Conservation (phyloP, 495 filamentous ascomycete genomes). For the Friedmanniomyces endolithicus region DNA sequence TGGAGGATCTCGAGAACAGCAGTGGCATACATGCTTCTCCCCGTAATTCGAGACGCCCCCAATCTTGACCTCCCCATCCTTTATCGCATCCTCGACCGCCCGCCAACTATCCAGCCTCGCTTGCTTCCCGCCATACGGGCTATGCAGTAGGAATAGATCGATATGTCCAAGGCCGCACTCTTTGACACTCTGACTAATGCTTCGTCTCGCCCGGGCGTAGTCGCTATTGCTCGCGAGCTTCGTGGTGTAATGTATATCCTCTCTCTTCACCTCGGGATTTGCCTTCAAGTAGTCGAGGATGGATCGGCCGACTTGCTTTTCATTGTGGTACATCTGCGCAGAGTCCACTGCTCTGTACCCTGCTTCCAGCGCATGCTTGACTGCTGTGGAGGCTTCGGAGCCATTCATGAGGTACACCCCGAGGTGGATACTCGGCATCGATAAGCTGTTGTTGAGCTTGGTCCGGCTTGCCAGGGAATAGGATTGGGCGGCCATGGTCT, state of each 20-base stretch:
- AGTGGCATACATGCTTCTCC: conserved; percentile 42
- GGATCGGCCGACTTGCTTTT: conserved; percentile 44
- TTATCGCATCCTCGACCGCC: conserved; percentile 53
- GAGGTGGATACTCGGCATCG: conserved; percentile 53
- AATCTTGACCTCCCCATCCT: conserved; percentile 45
- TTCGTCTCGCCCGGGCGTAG: conserved; percentile 44
- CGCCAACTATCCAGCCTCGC: conserved; percentile 50
- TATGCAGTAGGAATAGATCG: conserved; percentile 58
- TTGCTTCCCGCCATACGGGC: conserved; percentile 49
- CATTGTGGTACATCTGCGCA: conserved; percentile 54
- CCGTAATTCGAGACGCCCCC: conserved; percentile 60
- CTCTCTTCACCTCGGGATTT: conserved; percentile 38
- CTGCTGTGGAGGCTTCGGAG: conserved; percentile 35
- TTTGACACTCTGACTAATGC: conserved; percentile 44
- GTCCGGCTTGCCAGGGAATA: conserved; percentile 27
- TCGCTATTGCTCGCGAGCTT: conserved; percentile 48
- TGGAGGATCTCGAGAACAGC: background rate
- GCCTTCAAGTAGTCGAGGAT: conserved; percentile 40
- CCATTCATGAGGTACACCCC: conserved; percentile 53
- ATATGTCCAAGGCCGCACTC: conserved; percentile 50
- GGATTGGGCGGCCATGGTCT: conserved; percentile 24
- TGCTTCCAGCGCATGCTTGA: conserved; percentile 34
- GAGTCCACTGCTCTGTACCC: conserved; percentile 38
- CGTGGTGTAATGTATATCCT: conserved; percentile 55
- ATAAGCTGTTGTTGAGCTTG: conserved; percentile 38